Evolutionary conservation across 352 stramenopile genomes (phyloP).

Genomic region (Phytophthora rubi): DNA sequence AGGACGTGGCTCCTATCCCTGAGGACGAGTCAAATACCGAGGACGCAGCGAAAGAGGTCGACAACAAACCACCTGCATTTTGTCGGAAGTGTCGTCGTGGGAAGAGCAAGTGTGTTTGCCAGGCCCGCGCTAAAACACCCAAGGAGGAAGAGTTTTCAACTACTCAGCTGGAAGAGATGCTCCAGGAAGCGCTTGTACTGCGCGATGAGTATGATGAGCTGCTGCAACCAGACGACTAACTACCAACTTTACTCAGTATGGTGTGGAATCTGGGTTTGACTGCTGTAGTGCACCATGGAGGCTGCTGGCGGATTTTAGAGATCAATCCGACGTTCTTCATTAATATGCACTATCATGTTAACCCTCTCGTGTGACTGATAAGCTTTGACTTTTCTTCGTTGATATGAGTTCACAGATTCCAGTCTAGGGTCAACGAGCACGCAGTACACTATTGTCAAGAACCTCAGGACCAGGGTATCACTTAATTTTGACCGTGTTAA

Average conservation of each 20-base stretch:
- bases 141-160: slow-evolving; percentile 54
- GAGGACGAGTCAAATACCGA: slow-evolving; percentile 24
- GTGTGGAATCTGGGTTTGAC: neutral
- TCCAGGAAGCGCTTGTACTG: slow-evolving; percentile 72
- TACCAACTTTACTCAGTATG: neutral
- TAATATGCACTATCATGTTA: neutral
- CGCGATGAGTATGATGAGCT: slow-evolving; percentile 77
- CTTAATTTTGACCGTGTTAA: no score
- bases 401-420: no score
- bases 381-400: no score
- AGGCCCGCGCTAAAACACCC: slow-evolving; percentile 23
- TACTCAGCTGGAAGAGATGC: slow-evolving; percentile 65
- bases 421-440: no score
- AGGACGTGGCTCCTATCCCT: slow-evolving; percentile 42
- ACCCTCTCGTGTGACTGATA: no score
- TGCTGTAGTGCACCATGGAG: neutral
- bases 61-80: slow-evolving; percentile 26
- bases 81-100: slow-evolving; percentile 80
- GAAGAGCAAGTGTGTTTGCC: slow-evolving; percentile 69
- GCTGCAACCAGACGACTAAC: slow-evolving; percentile 46
- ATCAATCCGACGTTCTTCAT: slow-evolving; percentile 20
- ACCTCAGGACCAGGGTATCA: no score
- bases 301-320: slow-evolving; percentile 13
- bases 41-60: slow-evolving; percentile 18
- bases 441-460: no score